Evolutionary conservation across 495 filamentous ascomycete genomes (phyloP).

Genomic region (Oidiodendron maius): DNA sequence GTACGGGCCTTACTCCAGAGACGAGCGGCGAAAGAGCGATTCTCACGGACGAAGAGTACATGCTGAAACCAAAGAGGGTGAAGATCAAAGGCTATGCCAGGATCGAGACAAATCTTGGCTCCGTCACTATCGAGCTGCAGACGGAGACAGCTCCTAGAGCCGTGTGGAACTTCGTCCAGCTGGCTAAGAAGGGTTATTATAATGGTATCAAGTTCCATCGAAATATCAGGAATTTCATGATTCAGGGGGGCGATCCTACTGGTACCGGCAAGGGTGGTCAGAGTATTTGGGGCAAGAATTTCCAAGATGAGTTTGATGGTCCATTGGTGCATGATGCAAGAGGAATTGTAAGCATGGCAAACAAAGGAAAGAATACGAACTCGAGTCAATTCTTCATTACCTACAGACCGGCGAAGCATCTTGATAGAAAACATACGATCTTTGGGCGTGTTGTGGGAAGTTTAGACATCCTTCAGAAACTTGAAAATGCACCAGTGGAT

Average conservation of each 20-base stretch:
- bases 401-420: slow-evolving; percentile 74
- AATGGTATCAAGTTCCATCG: slow-evolving; percentile 77
- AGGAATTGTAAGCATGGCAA: slow-evolving; percentile 89
- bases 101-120: slow-evolving; percentile 75
- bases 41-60: slow-evolving; percentile 89
- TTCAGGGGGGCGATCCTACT: slow-evolving; percentile 92
- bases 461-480: slow-evolving; percentile 58
- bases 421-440: slow-evolving; percentile 94
- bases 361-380: slow-evolving; percentile 97
- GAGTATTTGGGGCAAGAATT: slow-evolving; percentile 85
- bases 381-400: slow-evolving; percentile 93
- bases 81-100: slow-evolving; percentile 87
- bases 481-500: slow-evolving; percentile 67
- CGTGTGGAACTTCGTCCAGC: slow-evolving; percentile 92
- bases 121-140: slow-evolving; percentile 83
- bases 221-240: slow-evolving; percentile 94
- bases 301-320: slow-evolving; percentile 88
- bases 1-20: slow-evolving; percentile 86
- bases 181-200: slow-evolving; percentile 89
- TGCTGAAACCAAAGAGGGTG: slow-evolving; percentile 82
- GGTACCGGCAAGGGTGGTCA: slow-evolving; percentile 85
- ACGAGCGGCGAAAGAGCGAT: slow-evolving; percentile 79
- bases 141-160: slow-evolving; percentile 85
- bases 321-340: slow-evolving; percentile 73
- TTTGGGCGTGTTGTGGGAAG: slow-evolving; percentile 83